phyloP scores from a whole-genome alignment of 2,329 filamentous ascomycete genomes.

The Didymella pinodella region DNA sequence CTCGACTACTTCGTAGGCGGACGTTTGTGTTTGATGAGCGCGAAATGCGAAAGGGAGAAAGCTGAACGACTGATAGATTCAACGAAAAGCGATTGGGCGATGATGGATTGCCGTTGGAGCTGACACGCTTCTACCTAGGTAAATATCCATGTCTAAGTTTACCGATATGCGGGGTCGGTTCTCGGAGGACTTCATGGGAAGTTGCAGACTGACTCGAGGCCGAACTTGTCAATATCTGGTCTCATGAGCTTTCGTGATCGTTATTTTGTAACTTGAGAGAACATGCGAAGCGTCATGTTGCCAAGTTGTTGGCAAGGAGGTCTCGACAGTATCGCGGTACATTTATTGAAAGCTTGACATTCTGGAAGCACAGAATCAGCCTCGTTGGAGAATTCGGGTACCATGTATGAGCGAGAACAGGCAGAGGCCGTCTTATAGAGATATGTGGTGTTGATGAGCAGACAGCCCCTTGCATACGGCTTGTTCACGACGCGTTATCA shows the following conservation, averaged over 20 bases:
- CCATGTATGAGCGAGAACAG: background rate
- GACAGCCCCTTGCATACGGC: background rate
- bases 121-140: constrained; percentile 9
- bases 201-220: constrained; percentile 8
- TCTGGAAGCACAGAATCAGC: too few species aligned
- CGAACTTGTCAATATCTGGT: background rate
- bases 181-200: constrained; percentile 3
- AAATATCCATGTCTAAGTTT: constrained; percentile 12
- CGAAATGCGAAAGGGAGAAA: background rate
- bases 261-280: background rate
- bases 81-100: background rate
- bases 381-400: too few species aligned
- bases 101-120: background rate
- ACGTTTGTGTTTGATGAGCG: background rate
- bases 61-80: background rate
- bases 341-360: background rate
- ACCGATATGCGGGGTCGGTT: constrained; percentile 30
- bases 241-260: background rate
- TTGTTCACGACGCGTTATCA: constrained; percentile 5
- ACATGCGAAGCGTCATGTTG: background rate
- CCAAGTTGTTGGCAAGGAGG: background rate
- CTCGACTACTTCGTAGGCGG: background rate
- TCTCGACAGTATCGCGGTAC: background rate
- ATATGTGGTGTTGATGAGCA: background rate
- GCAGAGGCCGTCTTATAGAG: background rate